A percentile compares a stretch with the other conserved stretches of the same genome.
Evolutionary conservation across 331 rosid species (phyloP).

Genomic region (Dryas integrifolia): DNA sequence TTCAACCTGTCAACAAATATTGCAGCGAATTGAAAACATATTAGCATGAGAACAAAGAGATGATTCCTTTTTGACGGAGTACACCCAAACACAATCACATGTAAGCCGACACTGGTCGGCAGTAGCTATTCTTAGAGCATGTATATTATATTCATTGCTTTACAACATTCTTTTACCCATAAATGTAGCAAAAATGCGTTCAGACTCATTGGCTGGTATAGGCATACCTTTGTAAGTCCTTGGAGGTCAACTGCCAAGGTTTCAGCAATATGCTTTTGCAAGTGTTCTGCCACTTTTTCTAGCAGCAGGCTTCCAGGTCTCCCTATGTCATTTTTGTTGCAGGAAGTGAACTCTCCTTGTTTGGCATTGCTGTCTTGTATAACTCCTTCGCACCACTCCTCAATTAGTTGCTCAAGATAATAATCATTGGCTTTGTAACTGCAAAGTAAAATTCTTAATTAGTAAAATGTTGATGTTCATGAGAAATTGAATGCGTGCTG

Average conservation of each 20-base stretch:
- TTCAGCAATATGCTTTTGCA: conserved; percentile 67
- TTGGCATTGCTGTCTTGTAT: conserved; percentile 50
- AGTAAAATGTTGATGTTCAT: not conserved
- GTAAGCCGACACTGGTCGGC: not conserved
- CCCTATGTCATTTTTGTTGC: conserved; percentile 39
- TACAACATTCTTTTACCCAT: too few species aligned
- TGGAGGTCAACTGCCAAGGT: conserved; percentile 76
- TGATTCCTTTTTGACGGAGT: not conserved
- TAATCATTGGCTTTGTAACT: conserved; percentile 80
- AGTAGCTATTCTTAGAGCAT: not conserved
- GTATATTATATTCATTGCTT: not conserved
- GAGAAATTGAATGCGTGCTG: not conserved
- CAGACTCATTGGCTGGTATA: not conserved
- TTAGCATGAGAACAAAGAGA: conserved; percentile 5
- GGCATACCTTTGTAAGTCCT: conserved; percentile 72
- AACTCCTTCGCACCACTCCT: conserved; percentile 97
- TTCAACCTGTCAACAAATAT: conserved; percentile 66
- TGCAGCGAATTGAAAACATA: conserved; percentile 17
- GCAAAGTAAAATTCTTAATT: conserved; percentile 17
- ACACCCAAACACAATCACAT: not conserved
- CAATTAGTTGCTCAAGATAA: conserved; percentile 68
- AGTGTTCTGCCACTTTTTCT: conserved; percentile 79
- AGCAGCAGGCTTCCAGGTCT: conserved; percentile 69
- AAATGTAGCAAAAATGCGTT: not conserved
- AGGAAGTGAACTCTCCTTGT: conserved; percentile 48